phyloP scores from a whole-genome alignment of 2,329 filamentous ascomycete genomes.

The Colletotrichum eremochloae region DNA sequence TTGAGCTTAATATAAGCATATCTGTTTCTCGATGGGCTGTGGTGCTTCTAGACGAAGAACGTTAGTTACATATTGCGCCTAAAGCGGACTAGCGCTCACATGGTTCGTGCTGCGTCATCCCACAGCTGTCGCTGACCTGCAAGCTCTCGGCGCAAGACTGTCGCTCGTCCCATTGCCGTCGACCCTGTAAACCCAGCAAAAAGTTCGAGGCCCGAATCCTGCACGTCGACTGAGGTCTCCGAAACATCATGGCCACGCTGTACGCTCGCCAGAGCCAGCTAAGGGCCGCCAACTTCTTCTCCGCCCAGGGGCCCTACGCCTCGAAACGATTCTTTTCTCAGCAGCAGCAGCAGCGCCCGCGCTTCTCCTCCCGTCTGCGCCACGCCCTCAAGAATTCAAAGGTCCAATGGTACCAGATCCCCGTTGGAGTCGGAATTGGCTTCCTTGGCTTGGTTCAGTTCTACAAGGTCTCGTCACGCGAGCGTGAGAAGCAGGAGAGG shows the following conservation, averaged over 20 bases:
- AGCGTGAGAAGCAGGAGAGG: constrained; percentile 65
- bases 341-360: constrained; percentile 59
- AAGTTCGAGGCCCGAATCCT: constrained; percentile 21
- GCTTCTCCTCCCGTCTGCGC: constrained; percentile 66
- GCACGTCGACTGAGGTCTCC: constrained; percentile 21
- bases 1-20: background rate
- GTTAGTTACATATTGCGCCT: background rate
- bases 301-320: constrained; percentile 48
- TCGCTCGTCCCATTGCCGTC: constrained; percentile 21
- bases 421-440: constrained; percentile 85
- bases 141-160: constrained; percentile 34
- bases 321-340: constrained; percentile 54
- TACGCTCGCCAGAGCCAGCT: constrained; percentile 53
- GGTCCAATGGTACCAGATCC: constrained; percentile 92
- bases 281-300: constrained; percentile 49
- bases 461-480: constrained; percentile 77
- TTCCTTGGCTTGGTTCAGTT: constrained; percentile 88
- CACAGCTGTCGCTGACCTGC: constrained; percentile 22
- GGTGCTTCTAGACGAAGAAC: background rate
- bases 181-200: constrained; percentile 24
- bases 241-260: constrained; percentile 50
- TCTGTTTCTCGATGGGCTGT: background rate
- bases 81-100: constrained; percentile 35
- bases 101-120: constrained; percentile 41
- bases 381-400: constrained; percentile 65